Evolutionary conservation across 164 flowering plant species (phyloP), one percentile per base, ranked within the genome.

Genomic region (Annona squamosa): DNA sequence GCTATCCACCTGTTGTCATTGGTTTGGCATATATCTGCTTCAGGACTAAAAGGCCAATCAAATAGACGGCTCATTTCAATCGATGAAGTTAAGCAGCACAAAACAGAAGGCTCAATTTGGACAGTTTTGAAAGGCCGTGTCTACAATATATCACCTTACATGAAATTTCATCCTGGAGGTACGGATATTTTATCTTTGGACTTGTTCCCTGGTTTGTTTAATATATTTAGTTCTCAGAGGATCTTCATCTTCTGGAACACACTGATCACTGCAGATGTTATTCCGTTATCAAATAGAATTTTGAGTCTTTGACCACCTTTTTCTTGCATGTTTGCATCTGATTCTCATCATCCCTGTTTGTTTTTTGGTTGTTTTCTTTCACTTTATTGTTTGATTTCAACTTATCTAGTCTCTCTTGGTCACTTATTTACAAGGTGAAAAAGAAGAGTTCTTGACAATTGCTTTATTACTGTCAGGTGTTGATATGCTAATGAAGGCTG

Each of bases 141-240:
- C n/a, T 93, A 93, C 83, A 96, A 96, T 83, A 81, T 96, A 73
- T 77, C 89, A 74, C 95, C 97, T 3, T 96, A 93, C 81, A 85
- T 96, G 97, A 93, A 91, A 77, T 96, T 89, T 81, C 99, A 96
- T 75, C 98, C 97, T 37, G 99, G 99, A 89, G 99, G 99, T 95
- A 86, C 63, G 74, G 3, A 68, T 66, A 3, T 10, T 7, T 7
- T 70, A 10, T 70, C 63, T 41, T 66, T 13, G 44, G n/a, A 5
- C 43, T 42, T 19, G 42, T 66, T 37, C 16, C 43, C 17, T 66
- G 37, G 13, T 9, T 16, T 5, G 59, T 52, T 52, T 10, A 52
- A 12, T 52, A 16, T 6, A 26, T 26, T 26, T 26, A 26, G 37
- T 26, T 26, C 37, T 26, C 37, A 26, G 37, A 26, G 37, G 37